Evolutionary conservation across 2,329 filamentous ascomycete genomes (phyloP), one percentile per base, ranked within the genome.

Genomic region (Monilinia polystroma): DNA sequence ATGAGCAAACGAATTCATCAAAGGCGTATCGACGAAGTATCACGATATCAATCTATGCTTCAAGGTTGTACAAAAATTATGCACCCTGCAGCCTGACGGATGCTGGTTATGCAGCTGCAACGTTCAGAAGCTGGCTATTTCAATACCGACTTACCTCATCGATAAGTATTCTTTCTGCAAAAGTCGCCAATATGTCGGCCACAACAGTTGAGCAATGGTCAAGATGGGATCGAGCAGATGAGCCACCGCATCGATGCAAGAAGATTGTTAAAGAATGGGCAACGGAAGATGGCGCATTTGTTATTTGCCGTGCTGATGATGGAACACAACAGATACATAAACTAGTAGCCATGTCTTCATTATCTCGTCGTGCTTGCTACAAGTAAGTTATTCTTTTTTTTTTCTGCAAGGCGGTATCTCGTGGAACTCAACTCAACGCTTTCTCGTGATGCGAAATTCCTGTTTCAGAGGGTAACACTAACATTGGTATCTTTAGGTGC

Each of bases 291-390:
- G 73, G 73, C 69, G 73, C 73, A 75, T 76, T 73, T 73, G 70
- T 77, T 62, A 77, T 72, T 67, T 77, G 73, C 70, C 70, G 72
- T 75, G 75, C 78, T 80, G 72, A 80, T 73, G 69, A 77, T 75
- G 71, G 71, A 72, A 74, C 68, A 53, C 67, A 72, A 71, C 74
- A 76, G 73, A 75, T 72, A 38, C 74, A 76, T 72, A 63, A 66
- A 71, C 70, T 76, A 72, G 69, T 74, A 68, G 72, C 76, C 74
- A 93, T 93, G 90, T 90, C 90, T 81, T 90, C 88, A 69, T 85
- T 93, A 75, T 91, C 90, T 78, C 90, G 90, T 80, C 89, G 90
- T 81, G 90, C 90, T 75, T 93, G 90, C 85, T 77, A 76, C 68
- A 77, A 89, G 80, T 66, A 62, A 66, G 64, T 66, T 18, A 10